Base-by-base conservation (phyloP, 345 rosid genomes). In the Limnanthes douglasii region DNA sequence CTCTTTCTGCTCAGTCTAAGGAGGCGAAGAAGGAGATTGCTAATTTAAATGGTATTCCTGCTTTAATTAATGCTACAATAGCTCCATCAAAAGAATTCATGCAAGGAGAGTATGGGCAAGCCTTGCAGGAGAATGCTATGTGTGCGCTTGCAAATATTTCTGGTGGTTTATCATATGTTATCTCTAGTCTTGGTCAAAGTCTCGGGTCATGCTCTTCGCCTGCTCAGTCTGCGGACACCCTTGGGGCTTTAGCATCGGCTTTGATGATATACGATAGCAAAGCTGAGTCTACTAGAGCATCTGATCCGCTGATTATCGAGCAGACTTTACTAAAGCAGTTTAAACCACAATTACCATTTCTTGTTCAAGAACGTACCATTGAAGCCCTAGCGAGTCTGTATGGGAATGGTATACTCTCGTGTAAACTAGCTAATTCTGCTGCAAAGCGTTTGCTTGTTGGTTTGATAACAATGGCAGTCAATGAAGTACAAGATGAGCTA, bases 201-300 rank as follows among this genome's bases (percentile, higher is more conserved):
- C 93, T 92, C 50, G 95, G 85, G 52, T 85, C 99, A 10, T 92
- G 99, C 52, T 70, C 93, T 54, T 81, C 96, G 7, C 73, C 95
- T 32, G 90, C 84, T 37, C 99, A 85, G 60, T 72, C 75, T 45
- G 95, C 96, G 12, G 99, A 92, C 52, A 92, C 96, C 5, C 68
- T 92, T 28, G 99, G 99, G 48, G 99, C 99, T 36, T 64, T 92
- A 51, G 99, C 99, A 65, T 85, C 99, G n/a, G 99, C 96, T 33
- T 67, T 92, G 45, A 92, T 92, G 99, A 85, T 92, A 59, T 92
- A 92, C 60, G 96, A 92, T 46, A 64, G 76, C 58, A 72, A 64
- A 44, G 90, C 95, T 21, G 99, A 92, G 53, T 71, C 64, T 27
- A 75, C 73, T 3, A 70, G 83, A 53, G 72, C 94, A 41, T 75